These are phyloP conservation scores for Suillus brevipes DNA, from an alignment of 768 basidiomycete genomes.

Conservation along the genomic window DNA sequence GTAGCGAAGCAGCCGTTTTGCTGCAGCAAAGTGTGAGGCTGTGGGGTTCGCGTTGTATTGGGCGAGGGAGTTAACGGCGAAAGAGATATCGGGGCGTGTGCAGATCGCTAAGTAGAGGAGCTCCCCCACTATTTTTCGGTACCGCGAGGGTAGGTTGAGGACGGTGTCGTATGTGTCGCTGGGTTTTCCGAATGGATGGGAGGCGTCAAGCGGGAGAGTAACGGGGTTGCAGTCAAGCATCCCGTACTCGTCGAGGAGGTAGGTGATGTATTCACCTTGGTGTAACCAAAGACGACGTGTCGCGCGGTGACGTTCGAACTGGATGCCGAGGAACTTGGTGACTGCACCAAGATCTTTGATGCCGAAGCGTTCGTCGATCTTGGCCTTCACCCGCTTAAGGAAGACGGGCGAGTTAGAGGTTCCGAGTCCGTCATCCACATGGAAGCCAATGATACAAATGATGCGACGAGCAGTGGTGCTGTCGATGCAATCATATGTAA, in stretches of 20 bases:
- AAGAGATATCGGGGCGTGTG: constrained; percentile 13
- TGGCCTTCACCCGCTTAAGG: neutral
- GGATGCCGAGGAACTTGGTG: neutral
- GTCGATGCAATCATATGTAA: neutral
- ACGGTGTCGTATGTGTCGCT: neutral
- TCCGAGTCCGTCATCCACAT: neutral
- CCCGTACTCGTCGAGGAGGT: neutral
- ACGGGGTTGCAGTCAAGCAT: neutral
- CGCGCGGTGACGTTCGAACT: neutral
- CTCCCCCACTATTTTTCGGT: neutral
- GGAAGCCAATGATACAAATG: neutral
- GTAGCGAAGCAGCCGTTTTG: constrained; percentile 27
- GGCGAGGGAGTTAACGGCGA: constrained; percentile 28
- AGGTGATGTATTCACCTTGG: neutral
- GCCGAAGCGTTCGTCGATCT: neutral
- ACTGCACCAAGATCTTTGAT: neutral
- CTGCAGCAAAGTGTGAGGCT: constrained; percentile 23
- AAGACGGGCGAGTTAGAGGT: neutral
- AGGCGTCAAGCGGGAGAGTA: neutral
- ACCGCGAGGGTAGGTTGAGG: neutral
- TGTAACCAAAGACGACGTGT: neutral
- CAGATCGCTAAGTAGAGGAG: neutral
- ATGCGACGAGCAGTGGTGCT: neutral
- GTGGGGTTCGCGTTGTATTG: constrained; percentile 32
- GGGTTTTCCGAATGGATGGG: neutral